These are phyloP conservation scores for Sphaceloma murrayae DNA, from an alignment of 2,329 filamentous ascomycete genomes.

Conservation along the genomic window DNA sequence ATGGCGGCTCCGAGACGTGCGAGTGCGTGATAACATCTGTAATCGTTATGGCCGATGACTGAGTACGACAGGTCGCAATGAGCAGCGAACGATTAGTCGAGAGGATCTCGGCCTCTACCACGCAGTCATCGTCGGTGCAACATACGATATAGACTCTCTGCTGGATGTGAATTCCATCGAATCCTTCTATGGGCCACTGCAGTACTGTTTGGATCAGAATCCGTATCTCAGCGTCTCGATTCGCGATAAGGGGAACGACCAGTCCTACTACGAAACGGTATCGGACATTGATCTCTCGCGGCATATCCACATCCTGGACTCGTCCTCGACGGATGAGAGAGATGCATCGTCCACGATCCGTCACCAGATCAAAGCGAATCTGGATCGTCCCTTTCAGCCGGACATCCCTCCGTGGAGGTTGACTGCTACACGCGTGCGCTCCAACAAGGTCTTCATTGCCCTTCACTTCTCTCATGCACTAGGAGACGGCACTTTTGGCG, in stretches of 20 bases:
- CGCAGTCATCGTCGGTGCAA: constrained; percentile 31
- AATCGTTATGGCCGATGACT: neutral
- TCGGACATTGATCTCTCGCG: constrained; percentile 30
- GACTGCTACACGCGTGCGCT: constrained; percentile 31
- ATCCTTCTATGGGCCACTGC: constrained; percentile 28
- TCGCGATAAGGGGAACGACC: constrained; percentile 30
- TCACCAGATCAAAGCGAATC: constrained; percentile 10
- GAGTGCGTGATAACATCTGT: too few relatives aligned
- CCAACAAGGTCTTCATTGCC: constrained; percentile 27
- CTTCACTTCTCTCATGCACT: constrained; percentile 39
- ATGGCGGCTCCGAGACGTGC: too few relatives aligned
- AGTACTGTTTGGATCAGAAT: constrained; percentile 32
- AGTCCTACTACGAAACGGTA: constrained; percentile 29
- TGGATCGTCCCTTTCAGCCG: constrained; percentile 21
- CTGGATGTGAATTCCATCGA: constrained; percentile 19
- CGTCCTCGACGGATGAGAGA: neutral
- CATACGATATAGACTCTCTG: constrained; percentile 24
- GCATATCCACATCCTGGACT: constrained; percentile 31
- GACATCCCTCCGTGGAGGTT: constrained; percentile 37
- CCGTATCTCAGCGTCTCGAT: constrained; percentile 33
- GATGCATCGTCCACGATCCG: neutral
- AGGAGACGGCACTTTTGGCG: constrained; percentile 37
- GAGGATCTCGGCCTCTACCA: constrained; percentile 36
- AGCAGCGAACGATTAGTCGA: constrained; percentile 34
- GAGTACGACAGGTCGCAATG: constrained; percentile 35